Base-by-base conservation (phyloP, 441 rosid genomes). In the Populus hybrid region DNA sequence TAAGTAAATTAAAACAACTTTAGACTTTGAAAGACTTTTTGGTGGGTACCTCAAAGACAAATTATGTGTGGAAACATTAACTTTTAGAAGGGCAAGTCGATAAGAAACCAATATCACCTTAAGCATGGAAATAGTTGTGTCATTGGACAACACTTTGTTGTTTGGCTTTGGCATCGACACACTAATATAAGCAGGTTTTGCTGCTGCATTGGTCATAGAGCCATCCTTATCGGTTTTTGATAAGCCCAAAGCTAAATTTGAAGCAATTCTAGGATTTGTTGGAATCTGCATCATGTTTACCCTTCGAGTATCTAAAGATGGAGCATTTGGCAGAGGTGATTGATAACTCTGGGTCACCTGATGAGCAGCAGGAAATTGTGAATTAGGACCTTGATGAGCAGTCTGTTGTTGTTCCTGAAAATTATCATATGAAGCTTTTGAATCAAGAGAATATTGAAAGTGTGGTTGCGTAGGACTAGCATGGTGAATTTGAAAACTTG, bases 191-290 rank as follows among this genome's bases (percentile, higher is more conserved):
- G 95, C 97, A 83, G 99, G 99, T 84, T 88, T 87, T 81, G 87
- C 82, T 26, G 81, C 84, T 74, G 84, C 81, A 81, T 74, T 61
- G 34, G 82, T 75, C 63, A 81, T 75, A 75, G 87, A 83, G 79
- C 88, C 82, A 79, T 87, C 95, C 88, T 90, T 97, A 21, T 90
- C 91, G 42, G 86, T 76, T 88, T 92, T 97, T 66, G 88, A 78
- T 70, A 87, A 84, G 82, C 93, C 94, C 80, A 87, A 74, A 75
- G 91, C 91, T 89, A 94, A 85, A 85, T 91, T 92, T 82, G 99
- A 89, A 82, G 94, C 97, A 85, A 94, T 93, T 88, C 94, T 91
- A 81, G 99, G 99, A 86, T 97, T 97, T 84, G 98, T 92, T 75
- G 91, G 97, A 83, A 94, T 92, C 91, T 94, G 97, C 84, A 94